Base-by-base conservation (phyloP, 768 basidiomycete genomes). In the Obba rivulosa region DNA sequence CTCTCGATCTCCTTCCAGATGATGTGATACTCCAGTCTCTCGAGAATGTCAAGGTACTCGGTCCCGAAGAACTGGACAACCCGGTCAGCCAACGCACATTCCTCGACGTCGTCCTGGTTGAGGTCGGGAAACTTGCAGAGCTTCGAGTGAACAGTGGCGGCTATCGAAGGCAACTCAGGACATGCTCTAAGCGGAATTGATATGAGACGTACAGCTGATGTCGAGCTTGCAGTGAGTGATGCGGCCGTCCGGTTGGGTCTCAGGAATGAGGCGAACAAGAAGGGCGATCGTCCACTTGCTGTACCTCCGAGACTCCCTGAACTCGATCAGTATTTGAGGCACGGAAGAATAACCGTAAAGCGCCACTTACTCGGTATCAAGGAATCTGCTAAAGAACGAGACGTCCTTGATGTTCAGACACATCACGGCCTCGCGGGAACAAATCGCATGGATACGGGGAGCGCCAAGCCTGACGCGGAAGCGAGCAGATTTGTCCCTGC, bases 391-490 rank as follows among this genome's bases (percentile, higher is more conserved):
- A 46, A 54, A 62, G 47, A 60, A 60, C 1, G 51, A 45, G 22
- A 58, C 34, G 36, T 60, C 58, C 18, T 60, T 51, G 45, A 66
- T 48, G 16, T 48, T 54, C 52, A 63, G 57, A 23, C 49, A 60
- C 5, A 64, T 34, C 35, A 64, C 49, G 13, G 57, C 60, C 51
- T 66, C 64, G n/a, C 51, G 53, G 17, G 57, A 46, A 50, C 64
- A 66, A 10, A 64, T 42, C 9, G 61, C 54, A 22, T 53, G 43
- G 46, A 66, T 50, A 16, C 54, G 53, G 11, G 62, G 63, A 8
- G 63, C 51, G 17, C 63, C 64, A 23, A 64, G 57, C 28, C 48
- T 46, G 22, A 62, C 41, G 36, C 56, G 60, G 57, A 61, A 63
- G 44, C 52, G 49, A 2, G 28, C 18, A 21, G 50, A 52, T 23